A percentile compares a stretch with the other conserved stretches of the same genome.
These are phyloP conservation scores for Populus hybrid DNA, from an alignment of 441 rosid genomes.

Conservation along the genomic window DNA sequence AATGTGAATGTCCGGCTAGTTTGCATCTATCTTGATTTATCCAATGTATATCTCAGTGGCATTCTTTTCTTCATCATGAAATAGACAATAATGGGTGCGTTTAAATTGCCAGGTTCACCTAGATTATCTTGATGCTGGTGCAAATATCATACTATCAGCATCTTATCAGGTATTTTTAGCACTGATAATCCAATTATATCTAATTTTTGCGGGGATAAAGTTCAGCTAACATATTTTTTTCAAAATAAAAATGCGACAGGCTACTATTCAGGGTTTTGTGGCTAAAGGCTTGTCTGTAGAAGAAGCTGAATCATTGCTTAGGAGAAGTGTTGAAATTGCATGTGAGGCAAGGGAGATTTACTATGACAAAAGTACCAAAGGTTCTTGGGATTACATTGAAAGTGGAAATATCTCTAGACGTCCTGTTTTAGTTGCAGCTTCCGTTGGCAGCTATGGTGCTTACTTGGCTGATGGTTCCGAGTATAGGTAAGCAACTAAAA, in stretches of 20 bases:
- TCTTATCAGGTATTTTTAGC: constrained; percentile 65
- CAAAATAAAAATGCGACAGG: constrained; percentile 30
- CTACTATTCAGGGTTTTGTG: constrained; percentile 85
- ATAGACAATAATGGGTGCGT: not conserved
- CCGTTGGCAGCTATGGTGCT: constrained; percentile 98
- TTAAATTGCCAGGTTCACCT: constrained; percentile 65
- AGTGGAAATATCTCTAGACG: constrained; percentile 26
- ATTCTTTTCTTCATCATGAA: not conserved
- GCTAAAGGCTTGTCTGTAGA: constrained; percentile 62
- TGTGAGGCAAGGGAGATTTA: constrained; percentile 75
- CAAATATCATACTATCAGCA: constrained; percentile 70
- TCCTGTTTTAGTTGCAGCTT: constrained; percentile 77
- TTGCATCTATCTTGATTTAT: too few relatives aligned
- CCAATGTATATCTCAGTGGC: not conserved
- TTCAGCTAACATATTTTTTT: not conserved
- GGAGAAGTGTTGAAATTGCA: constrained; percentile 75
- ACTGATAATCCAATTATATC: not conserved
- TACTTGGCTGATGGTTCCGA: constrained; percentile 94
- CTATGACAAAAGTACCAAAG: constrained; percentile 50
- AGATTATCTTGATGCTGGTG: constrained; percentile 89
- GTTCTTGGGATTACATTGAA: constrained; percentile 48
- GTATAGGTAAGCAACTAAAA: constrained; percentile 46
- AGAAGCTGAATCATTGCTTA: constrained; percentile 65
- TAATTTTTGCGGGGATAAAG: not conserved
- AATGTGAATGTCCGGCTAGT: too few relatives aligned